A percentile compares a stretch with the other conserved stretches of the same genome.
Evolutionary conservation across 306 rosid genomes (phyloP).

Genomic region (Sesbania bispinosa): DNA sequence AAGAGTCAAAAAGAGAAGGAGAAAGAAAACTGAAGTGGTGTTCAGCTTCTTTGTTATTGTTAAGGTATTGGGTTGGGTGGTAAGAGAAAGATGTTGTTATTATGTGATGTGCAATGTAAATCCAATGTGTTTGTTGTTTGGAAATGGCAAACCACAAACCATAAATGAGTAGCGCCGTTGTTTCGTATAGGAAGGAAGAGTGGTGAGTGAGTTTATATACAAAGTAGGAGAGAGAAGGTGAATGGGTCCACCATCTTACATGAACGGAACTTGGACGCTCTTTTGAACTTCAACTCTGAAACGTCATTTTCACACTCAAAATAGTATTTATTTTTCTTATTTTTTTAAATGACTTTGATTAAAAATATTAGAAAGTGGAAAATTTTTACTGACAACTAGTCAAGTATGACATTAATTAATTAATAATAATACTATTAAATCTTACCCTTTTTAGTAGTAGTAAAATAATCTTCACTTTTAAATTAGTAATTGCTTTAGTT

Average conservation of each 20-base stretch:
- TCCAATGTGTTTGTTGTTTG: neutral
- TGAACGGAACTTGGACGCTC: conserved; percentile 88
- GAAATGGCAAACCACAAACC: conserved; percentile 20
- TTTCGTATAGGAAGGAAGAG: conserved; percentile 19
- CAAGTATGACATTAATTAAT: too few species aligned
- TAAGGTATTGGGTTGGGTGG: neutral
- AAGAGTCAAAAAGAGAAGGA: neutral
- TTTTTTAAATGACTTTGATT: too few species aligned
- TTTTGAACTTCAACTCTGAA: conserved; percentile 32
- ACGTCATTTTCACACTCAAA: conserved; percentile 35
- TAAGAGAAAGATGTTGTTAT: too few species aligned
- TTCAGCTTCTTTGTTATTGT: neutral
- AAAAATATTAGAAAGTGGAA: too few species aligned
- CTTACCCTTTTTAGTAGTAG: too few species aligned
- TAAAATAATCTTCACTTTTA: too few species aligned
- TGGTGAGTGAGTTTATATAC: neutral
- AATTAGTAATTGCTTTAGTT: too few species aligned
- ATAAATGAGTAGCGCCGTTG: conserved; percentile 47
- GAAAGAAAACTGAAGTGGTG: neutral
- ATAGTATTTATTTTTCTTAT: too few species aligned
- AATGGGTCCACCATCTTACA: conserved; percentile 47
- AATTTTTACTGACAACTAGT: too few species aligned
- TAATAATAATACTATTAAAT: too few species aligned
- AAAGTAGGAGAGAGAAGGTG: too few species aligned
- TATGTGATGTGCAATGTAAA: neutral